Conservation (phyloP, 2,329 filamentous ascomycete species). For the Colletotrichum liaoningense region DNA sequence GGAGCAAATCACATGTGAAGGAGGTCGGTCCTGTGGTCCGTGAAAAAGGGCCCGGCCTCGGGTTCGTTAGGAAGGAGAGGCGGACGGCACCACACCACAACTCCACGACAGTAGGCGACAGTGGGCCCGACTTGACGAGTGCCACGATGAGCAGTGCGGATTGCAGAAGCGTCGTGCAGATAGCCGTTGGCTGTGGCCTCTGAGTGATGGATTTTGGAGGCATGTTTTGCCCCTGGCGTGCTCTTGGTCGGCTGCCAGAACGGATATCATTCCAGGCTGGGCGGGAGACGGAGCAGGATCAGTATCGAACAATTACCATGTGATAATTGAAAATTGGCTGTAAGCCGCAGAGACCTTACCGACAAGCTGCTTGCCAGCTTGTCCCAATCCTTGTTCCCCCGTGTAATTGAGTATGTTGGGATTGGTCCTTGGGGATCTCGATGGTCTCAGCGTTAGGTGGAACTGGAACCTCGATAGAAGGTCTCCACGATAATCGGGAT, state of each 20-base stretch:
- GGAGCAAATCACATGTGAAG: conserved; percentile 28
- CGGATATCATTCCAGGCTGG: conserved; percentile 6
- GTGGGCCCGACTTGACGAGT: neutral
- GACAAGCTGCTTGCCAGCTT: neutral
- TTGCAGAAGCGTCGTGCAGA: neutral
- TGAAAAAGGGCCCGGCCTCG: neutral
- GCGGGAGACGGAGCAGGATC: neutral
- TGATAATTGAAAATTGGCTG: conserved; percentile 11
- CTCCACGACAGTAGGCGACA: neutral
- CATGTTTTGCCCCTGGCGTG: neutral
- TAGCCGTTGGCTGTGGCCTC: conserved; percentile 2
- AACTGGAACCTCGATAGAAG: neutral
- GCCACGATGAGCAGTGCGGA: neutral
- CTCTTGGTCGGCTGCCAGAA: neutral
- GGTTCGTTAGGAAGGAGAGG: neutral
- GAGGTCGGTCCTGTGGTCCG: neutral
- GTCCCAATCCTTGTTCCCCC: neutral
- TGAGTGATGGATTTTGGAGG: neutral
- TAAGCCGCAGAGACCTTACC: neutral
- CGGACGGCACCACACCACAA: neutral
- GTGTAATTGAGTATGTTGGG: conserved; percentile 9
- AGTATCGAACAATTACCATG: conserved; percentile 19
- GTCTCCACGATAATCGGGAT: neutral
- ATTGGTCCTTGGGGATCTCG: conserved; percentile 7
- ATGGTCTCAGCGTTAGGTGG: conserved; percentile 8